Percentiles rank a stretch among this genome's conserved stretches.
Evolutionary conservation across 805 yeast genomes (phyloP).

Genomic region (Dipodascus albidus): DNA sequence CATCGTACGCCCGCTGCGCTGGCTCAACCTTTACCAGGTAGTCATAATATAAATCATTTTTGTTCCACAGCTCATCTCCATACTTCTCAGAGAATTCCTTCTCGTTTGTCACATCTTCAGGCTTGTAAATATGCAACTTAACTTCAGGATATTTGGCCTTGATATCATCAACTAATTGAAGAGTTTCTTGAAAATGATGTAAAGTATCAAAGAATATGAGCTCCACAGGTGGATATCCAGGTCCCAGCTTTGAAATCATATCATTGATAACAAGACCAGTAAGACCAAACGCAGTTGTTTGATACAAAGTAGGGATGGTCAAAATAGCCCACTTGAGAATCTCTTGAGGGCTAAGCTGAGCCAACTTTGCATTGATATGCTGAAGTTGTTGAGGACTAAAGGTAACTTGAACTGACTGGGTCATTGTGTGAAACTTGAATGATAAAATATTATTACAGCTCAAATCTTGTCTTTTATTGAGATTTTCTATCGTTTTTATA

Average conservation of each 20-base stretch:
- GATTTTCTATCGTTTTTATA: not conserved
- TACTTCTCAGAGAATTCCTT: constrained; percentile 51
- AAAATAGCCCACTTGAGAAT: constrained; percentile 70
- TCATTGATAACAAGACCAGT: constrained; percentile 86
- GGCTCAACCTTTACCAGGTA: constrained; percentile 90
- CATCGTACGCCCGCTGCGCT: constrained; percentile 68
- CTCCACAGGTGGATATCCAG: constrained; percentile 39
- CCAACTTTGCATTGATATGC: constrained; percentile 53
- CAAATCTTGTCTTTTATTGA: not conserved
- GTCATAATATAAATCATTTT: constrained; percentile 71
- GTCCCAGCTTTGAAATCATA: constrained; percentile 49
- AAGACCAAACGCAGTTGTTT: constrained; percentile 91
- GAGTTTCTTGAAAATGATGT: constrained; percentile 91
- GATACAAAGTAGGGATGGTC: constrained; percentile 76
- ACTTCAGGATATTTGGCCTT: constrained; percentile 42
- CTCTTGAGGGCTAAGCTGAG: constrained; percentile 51
- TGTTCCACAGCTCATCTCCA: constrained; percentile 78
- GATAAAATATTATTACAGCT: no score
- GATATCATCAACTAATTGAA: constrained; percentile 55
- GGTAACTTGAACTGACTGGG: constrained; percentile 9
- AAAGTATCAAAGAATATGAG: constrained; percentile 81
- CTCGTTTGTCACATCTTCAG: constrained; percentile 44
- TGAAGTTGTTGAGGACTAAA: constrained; percentile 45
- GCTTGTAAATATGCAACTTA: constrained; percentile 55
- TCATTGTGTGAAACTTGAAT: no score